Evolutionary conservation across 345 rosid genomes (phyloP), one percentile per base, ranked within the genome.

Genomic region (Rhodamnia rubescens): DNA sequence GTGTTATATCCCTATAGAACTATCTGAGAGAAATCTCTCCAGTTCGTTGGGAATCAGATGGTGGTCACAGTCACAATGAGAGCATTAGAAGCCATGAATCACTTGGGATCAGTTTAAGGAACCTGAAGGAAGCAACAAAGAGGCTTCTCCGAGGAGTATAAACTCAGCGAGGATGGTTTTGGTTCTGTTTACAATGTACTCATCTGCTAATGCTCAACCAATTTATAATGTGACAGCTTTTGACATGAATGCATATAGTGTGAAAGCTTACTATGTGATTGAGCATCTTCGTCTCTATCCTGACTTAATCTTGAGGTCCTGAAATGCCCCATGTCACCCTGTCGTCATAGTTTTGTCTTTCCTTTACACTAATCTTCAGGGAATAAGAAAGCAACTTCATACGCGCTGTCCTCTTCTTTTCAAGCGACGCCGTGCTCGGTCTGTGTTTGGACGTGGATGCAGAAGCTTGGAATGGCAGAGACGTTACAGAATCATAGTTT

Each of bases 151-250:
- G 40, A 36, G 40, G 40, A 36, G 3, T 36, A 36, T 36, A 3
- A 36, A 36, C 40, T 36, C 3, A 3, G 40, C 40, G 40, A 36
- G 40, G 40, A 3, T 36, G 40, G 40, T 47, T 90, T 90, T 47
- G 93, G 90, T 85, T 87, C 88, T 49, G 89, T 91, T 86, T 90
- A 88, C 85, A 83, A 86, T 87, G 91, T 88, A 85, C 14, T 57
- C 74, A 49, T 18, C 20, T 21, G 32, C 22, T 84, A 44, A 80
- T 44, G 32, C 26, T 32, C 14, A 3, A 11, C 27, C 42, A 8
- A 58, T 47, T 53, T 59, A 12, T 40, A 56, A 26, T 51, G 36
- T 44, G 27, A 24, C 6, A 11, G 27, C 21, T 26, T 64, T 51
- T 20, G 53, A 52, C 49, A 5, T 52, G 29, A 83, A 49, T 16